Evolutionary conservation across 73 alveolate species (phyloP).

Genomic region (Chromera velia): DNA sequence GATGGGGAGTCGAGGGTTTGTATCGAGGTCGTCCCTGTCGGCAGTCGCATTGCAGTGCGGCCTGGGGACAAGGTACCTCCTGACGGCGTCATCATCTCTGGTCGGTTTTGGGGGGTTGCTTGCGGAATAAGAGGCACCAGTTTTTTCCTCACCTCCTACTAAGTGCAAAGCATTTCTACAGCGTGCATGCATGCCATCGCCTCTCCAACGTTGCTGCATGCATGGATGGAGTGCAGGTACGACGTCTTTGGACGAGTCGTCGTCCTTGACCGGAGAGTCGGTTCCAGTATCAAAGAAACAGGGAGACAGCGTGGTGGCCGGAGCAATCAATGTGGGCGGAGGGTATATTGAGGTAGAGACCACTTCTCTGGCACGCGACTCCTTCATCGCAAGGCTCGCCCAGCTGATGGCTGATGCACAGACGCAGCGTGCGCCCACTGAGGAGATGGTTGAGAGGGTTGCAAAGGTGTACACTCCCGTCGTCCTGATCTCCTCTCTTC

Average conservation of each 20-base stretch:
- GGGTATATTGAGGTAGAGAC: neutral
- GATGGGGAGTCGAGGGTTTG: neutral
- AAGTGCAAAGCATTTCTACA: no score
- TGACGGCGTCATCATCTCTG: neutral
- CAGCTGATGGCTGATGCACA: neutral
- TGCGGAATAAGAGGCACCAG: no score
- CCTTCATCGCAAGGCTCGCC: neutral
- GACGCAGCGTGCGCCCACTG: neutral
- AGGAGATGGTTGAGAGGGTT: neutral
- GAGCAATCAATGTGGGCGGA: neutral
- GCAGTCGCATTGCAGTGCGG: neutral
- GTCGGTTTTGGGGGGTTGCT: no score
- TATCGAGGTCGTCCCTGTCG: neutral
- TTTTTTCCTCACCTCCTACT: no score
- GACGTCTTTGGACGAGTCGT: neutral
- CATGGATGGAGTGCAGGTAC: no score
- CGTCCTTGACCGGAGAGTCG: constrained; percentile 2
- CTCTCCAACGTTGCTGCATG: no score
- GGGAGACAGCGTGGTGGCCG: neutral
- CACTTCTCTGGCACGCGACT: neutral
- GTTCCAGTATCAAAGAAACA: neutral
- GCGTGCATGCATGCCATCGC: no score
- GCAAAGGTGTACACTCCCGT: neutral
- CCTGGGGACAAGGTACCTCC: neutral
- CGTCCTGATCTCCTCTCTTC: neutral